Evolutionary conservation across 2,329 filamentous ascomycete species (phyloP).

Genomic region (Sporothrix protearum): DNA sequence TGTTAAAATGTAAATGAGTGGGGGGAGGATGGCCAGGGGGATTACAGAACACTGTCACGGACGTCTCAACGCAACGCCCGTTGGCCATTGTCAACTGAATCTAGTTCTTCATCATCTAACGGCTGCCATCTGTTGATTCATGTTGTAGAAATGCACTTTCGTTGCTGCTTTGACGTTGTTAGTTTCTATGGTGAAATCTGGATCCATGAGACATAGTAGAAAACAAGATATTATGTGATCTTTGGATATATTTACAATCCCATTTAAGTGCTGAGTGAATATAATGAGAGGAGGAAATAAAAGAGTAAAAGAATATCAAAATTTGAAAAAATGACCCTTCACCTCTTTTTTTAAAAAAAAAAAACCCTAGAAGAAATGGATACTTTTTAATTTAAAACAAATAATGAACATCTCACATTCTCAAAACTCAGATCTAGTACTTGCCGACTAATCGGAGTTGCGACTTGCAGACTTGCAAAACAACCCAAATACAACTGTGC

Average conservation of each 20-base stretch:
- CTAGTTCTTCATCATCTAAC: background rate
- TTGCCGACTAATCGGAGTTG: background rate
- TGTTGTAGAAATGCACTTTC: background rate
- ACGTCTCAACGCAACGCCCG: background rate
- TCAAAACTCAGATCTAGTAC: too few relatives aligned
- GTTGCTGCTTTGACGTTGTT: background rate
- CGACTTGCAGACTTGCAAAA: background rate
- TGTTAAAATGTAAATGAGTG: background rate
- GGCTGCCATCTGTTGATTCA: background rate
- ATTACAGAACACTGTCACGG: background rate
- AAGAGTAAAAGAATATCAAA: too few relatives aligned
- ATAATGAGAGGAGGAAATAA: too few relatives aligned
- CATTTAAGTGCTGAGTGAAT: too few relatives aligned
- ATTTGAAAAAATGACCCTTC: too few relatives aligned
- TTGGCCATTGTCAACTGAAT: background rate
- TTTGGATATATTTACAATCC: too few relatives aligned
- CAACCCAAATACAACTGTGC: constrained; percentile 6
- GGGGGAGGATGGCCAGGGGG: background rate
- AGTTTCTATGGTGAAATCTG: background rate
- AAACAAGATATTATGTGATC: too few relatives aligned
- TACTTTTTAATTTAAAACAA: too few relatives aligned
- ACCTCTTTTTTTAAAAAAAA: too few relatives aligned
- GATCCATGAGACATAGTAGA: too few relatives aligned
- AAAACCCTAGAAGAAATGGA: too few relatives aligned
- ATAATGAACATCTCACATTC: too few relatives aligned